Evolutionary conservation across 257 asterid species (phyloP).

Genomic region (Solanum bulbocastanum): DNA sequence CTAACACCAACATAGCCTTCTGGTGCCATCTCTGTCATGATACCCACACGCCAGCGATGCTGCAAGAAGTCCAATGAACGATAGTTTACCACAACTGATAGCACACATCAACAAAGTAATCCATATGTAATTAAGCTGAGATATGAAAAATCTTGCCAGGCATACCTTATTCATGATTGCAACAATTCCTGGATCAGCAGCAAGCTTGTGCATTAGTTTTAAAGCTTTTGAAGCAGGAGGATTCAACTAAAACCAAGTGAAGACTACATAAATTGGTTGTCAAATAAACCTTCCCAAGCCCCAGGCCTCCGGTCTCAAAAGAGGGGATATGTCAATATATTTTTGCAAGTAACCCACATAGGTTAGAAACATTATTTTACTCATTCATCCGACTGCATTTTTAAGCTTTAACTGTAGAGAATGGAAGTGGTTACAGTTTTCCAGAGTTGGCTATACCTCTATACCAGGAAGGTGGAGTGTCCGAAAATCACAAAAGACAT

Average conservation of each 20-base stretch:
- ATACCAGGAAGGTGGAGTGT: constrained; percentile 78
- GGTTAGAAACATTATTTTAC: not conserved
- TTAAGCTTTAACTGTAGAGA: not conserved
- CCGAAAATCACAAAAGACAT: constrained; percentile 67
- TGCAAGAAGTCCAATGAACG: constrained; percentile 26
- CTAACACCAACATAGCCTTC: constrained; percentile 86
- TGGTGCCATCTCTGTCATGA: constrained; percentile 96
- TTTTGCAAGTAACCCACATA: not conserved
- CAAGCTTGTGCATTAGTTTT: constrained; percentile 81
- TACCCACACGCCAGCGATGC: constrained; percentile 95
- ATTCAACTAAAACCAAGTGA: constrained; percentile 43
- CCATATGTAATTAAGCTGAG: not conserved
- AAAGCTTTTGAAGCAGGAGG: constrained; percentile 85
- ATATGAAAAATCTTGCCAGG: not conserved
- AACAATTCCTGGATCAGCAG: constrained; percentile 92
- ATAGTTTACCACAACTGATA: constrained; percentile 10
- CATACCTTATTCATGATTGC: constrained; percentile 91
- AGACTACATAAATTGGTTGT: not conserved
- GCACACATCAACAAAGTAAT: not conserved
- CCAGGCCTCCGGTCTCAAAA: not conserved
- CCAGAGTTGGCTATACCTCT: constrained; percentile 35
- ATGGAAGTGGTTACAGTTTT: not conserved
- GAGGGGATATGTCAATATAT: not conserved
- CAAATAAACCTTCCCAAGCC: not conserved
- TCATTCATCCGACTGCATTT: not conserved